Base-by-base conservation (phyloP, 2,329 filamentous ascomycete species). In the Aspergillus costaricaensis region DNA sequence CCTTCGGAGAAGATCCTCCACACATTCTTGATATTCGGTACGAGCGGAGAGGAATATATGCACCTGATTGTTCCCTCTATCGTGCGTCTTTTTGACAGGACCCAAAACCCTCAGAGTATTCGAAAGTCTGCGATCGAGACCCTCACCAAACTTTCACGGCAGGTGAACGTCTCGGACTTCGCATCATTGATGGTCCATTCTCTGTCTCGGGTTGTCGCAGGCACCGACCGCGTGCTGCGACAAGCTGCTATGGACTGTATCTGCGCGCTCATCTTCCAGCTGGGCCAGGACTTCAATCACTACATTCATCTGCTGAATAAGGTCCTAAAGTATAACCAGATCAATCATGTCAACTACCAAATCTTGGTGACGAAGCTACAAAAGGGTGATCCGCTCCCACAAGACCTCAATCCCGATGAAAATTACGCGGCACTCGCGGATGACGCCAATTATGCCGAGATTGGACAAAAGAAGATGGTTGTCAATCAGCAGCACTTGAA, bases 401-500 rank as follows among this genome's bases (percentile, higher is more conserved):
- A 97, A 69, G 94, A 98, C 74, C 82, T 99, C 12, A 96, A 91
- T 62, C 92, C 92, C 0, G 91, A 95, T 68, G 88, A 92, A 47
- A 86, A 88, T 23, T 96, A 95, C 68, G 84, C 87, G 7, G 88
- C 91, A 65, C 86, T 90, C 57, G 82, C 88, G 6, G 92, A 96
- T 67, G 95, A 98, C 64, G 84, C 89, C 4, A 86, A 88, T 5
- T 90, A 92, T 69, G 87, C 91, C 0, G 94, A 98, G 66, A 89
- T 96, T 48, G 88, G 89, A 1, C 91, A 90, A 12, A 97, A 96
- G 82, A 98, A 98, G 77, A 84, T 98, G 36, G 92, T 96, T 63
- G 94, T 98, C 76, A 99, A 99, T 68, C 92, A 96, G 54, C 93
- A 98, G 65, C 96, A 99, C 80, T 82, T 99, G 21, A 97, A 98